Conservation (phyloP, 2,329 filamentous ascomycete species). For the Hymenoscyphus albidus region DNA sequence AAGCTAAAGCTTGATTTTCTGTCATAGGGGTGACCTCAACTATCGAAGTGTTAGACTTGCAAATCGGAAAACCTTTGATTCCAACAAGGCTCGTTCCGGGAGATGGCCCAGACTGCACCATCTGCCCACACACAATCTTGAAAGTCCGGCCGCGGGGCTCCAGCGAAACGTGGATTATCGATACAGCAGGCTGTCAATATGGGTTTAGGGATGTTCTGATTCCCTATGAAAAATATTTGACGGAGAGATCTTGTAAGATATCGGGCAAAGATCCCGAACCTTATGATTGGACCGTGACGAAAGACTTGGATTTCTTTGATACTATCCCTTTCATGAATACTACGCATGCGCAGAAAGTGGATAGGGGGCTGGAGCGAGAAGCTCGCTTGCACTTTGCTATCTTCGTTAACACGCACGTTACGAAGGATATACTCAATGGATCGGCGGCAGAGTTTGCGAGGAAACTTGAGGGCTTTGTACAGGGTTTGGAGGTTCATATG, state of each 20-base stretch:
- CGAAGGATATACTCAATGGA: background rate
- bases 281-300: slow-evolving; percentile 5
- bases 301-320: slow-evolving; percentile 6
- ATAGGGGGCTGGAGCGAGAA: background rate
- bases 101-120: background rate
- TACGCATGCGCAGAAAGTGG: background rate
- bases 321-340: background rate
- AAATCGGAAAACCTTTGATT: background rate
- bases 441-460: background rate
- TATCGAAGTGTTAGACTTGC: background rate
- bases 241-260: background rate
- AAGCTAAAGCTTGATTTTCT: background rate
- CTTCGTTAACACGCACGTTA: background rate
- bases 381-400: background rate
- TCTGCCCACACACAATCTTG: background rate
- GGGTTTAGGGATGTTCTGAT: background rate
- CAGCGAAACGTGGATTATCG: background rate
- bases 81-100: background rate
- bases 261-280: background rate
- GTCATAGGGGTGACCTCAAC: background rate
- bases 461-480: background rate
- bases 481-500: background rate
- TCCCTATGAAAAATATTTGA: background rate
- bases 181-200: background rate
- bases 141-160: background rate